Conservation (phyloP, 768 basidiomycete genomes). For the Pilatotrama ljubarskyi region DNA sequence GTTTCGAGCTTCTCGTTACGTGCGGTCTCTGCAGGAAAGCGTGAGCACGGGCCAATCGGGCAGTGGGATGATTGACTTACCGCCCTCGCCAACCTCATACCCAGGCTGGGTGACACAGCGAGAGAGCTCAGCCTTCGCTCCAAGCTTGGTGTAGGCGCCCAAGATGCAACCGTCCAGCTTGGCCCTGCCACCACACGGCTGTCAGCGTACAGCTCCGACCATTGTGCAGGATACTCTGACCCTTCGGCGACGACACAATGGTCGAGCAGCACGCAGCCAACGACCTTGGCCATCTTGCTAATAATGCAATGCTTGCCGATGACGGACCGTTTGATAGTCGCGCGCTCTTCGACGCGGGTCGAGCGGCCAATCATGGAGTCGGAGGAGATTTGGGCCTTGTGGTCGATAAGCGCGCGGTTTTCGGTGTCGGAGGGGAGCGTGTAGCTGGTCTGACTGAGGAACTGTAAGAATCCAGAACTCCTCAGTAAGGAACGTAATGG, state of each 20-base stretch:
- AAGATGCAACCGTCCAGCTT: constrained; percentile 78
- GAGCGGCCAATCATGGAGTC: constrained; percentile 84
- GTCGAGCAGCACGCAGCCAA: constrained; percentile 81
- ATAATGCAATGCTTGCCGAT: constrained; percentile 54
- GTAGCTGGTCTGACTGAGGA: constrained; percentile 53
- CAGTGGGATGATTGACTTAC: constrained; percentile 34
- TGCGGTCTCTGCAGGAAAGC: constrained; percentile 42
- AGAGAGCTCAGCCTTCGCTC: constrained; percentile 64
- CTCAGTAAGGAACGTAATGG: background rate
- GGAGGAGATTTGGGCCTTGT: constrained; percentile 78
- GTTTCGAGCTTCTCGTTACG: constrained; percentile 59
- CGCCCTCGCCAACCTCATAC: constrained; percentile 67
- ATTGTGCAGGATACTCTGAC: constrained; percentile 52
- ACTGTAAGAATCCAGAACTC: constrained; percentile 36
- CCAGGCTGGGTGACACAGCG: constrained; percentile 76
- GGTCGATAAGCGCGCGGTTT: constrained; percentile 69
- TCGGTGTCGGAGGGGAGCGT: constrained; percentile 59
- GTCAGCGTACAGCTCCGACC: too few species aligned
- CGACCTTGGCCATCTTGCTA: constrained; percentile 73
- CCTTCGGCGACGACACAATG: constrained; percentile 89
- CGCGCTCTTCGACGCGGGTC: constrained; percentile 77
- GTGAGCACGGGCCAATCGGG: background rate
- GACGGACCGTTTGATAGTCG: constrained; percentile 66
- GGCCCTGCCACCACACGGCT: constrained; percentile 43
- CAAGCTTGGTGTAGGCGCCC: constrained; percentile 72